These are phyloP conservation scores for Adansonia rubrostipa DNA, from an alignment of 441 rosid genomes.

Conservation along the genomic window DNA sequence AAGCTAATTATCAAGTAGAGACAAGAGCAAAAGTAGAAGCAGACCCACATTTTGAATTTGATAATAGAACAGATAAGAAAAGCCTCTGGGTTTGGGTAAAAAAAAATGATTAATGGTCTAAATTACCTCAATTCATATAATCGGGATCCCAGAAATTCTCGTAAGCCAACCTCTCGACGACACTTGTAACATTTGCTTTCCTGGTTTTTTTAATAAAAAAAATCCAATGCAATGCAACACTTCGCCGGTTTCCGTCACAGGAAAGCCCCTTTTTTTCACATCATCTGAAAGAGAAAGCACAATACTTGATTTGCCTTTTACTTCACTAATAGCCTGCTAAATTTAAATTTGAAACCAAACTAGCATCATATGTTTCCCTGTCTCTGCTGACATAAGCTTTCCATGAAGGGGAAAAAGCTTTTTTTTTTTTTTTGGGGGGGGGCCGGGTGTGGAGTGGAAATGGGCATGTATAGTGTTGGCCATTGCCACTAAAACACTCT, in stretches of 20 bases:
- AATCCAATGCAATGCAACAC: no score
- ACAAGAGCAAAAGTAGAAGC: neutral
- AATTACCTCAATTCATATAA: neutral
- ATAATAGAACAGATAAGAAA: neutral
- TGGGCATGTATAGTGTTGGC: neutral
- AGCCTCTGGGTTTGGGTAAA: no score
- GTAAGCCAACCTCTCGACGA: no score
- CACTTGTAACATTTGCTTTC: neutral
- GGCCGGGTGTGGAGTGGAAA: neutral
- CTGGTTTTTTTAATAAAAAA: no score
- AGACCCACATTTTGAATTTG: neutral
- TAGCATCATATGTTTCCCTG: neutral
- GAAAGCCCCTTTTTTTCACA: neutral
- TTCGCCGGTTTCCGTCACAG: conserved; percentile 15
- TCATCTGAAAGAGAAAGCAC: no score
- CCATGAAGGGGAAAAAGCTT: neutral
- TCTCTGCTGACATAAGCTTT: neutral
- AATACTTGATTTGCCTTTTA: neutral
- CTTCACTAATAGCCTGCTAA: neutral
- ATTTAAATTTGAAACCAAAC: neutral
- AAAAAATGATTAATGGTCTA: neutral
- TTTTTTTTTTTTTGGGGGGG: no score
- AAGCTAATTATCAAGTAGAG: neutral
- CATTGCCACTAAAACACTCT: no score
- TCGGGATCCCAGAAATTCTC: conserved; percentile 38